Evolutionary conservation across 345 rosid genomes (phyloP), one percentile per base, ranked within the genome.

Genomic region (Melaleuca alternifolia): DNA sequence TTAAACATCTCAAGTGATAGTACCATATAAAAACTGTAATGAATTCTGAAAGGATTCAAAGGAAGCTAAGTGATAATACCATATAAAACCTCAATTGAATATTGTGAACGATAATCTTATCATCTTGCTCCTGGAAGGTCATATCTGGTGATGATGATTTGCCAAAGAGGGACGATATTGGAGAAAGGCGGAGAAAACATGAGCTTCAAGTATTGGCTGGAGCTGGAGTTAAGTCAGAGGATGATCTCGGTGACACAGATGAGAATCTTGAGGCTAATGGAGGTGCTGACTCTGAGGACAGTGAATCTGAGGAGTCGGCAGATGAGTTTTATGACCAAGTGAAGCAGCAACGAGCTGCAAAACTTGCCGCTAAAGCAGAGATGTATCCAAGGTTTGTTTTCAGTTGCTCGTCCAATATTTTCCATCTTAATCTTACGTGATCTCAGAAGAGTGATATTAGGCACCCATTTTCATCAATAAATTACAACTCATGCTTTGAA

Each of bases 101-200:
- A 83, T 54, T n/a, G 28, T 1, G 23, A 61, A 28, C 11, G 54
- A 44, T 59, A 62, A 50, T 11, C 28, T 15, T 51, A 59, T 81
- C 71, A 51, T 77, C 20, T 46, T 53, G 51, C 65, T 81, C 57
- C 51, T 88, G 84, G 82, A 87, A 95, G 99, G 92, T 91, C 88
- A 83, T 97, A 84, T 95, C 94, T 44, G 98, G 99, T 84, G 98
- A 96, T 86, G 98, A 95, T 89, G 98, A 96, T 91, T 87, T 96
- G 86, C 99, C 98, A 1, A 93, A 82, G 91, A 91, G 99, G 86
- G 99, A 97, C 91, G 98, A 97, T 88, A 94, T 97, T 87, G 99
- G 99, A 87, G 98, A 96, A 90, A 92, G 98, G 89, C 94, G 98
- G 89, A 94, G 96, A 91, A 95, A 94, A 87, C 93, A 92, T 88